Evolutionary conservation across 2,329 filamentous ascomycete genomes (phyloP).

Genomic region (Talaromyces rugulosus): DNA sequence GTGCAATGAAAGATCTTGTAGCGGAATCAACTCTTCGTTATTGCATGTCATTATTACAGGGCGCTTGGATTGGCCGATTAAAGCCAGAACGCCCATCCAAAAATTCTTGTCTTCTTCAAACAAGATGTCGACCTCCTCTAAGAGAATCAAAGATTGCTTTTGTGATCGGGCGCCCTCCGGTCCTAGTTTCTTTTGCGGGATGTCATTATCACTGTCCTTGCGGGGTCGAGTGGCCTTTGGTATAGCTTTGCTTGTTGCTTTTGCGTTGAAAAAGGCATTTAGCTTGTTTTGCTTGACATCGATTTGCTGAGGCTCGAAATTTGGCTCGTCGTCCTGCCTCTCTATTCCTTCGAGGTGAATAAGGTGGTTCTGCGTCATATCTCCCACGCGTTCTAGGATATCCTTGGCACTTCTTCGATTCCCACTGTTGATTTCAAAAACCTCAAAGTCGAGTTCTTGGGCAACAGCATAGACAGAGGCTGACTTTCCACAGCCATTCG

Average conservation of each 20-base stretch:
- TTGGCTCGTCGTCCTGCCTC: conserved; percentile 13
- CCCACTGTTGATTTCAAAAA: conserved; percentile 90
- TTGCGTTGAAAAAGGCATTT: conserved; percentile 71
- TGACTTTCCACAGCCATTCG: conserved; percentile 87
- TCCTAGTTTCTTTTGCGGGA: conserved; percentile 7
- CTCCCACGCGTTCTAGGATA: conserved; percentile 83
- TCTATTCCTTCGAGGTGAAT: conserved; percentile 47
- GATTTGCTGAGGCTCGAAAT: conserved; percentile 51
- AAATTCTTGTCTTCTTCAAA: conserved; percentile 97
- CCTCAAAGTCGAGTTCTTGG: conserved; percentile 84
- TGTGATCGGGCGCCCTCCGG: conserved; percentile 50
- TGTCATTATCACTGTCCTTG: conserved; percentile 3
- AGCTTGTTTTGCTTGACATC: conserved; percentile 73
- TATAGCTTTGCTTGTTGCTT: neutral
- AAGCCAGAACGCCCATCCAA: conserved; percentile 73
- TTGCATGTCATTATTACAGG: conserved; percentile 96
- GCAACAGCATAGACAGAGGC: conserved; percentile 88
- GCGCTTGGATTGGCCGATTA: conserved; percentile 80
- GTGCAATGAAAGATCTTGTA: conserved; percentile 71
- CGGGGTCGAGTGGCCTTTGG: conserved; percentile 1
- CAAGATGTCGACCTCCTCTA: conserved; percentile 90
- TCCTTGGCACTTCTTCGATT: conserved; percentile 83
- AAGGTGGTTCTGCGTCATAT: conserved; percentile 95
- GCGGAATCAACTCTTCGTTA: conserved; percentile 75
- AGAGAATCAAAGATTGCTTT: conserved; percentile 88